Evolutionary conservation across 176 grass and related monocot species (phyloP), one percentile per base, ranked within the genome.

Genomic region (Triticum timopheevii): DNA sequence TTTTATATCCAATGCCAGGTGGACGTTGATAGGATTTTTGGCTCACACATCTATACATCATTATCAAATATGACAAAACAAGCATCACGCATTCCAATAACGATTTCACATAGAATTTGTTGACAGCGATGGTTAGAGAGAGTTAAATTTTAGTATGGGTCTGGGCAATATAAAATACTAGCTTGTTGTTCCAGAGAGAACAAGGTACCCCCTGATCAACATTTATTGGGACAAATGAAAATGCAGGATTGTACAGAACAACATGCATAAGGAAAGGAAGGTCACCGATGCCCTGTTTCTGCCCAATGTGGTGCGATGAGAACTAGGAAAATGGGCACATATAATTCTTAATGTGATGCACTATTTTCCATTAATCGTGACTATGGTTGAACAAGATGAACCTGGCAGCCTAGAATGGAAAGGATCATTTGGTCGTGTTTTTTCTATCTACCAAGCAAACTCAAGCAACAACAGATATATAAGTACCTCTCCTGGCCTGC

Each of bases 401-500:
- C 13, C 28, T 5, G 44, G 6, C 31, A 27, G 20, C 31, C 31
- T 58, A 54, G 1, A 36, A 82, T 34, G 44, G 1, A 36, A 82
- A n/a, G 44, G 45, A 24, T 13, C 20, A 23, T 13, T 72, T 24
- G 9, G 22, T 44, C 40, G 17, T 22, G 19, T 8, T 20, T 69
- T 35, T 69, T 40, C 39, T 40, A 6, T 10, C 24, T 13, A 30
- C 5, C 67, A 42, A 45, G 76, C 2, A 6, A 70, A 62, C 49
- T 28, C n/a, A 10, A 27, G 4, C 4, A n/a, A 54, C 4, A n/a
- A 54, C 3, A 50, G 8, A 44, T 44, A 11, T 44, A 44, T 45
- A 30, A 30, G 28, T 30, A 93, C 92, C 89, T 93, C 79, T 95
- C 93, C 77, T 95, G 93, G 0, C 93, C 93, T 19, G 93, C 91